These are phyloP conservation scores for Lachnum nothofagi DNA, from an alignment of 2,329 filamentous ascomycete genomes.

Conservation along the genomic window DNA sequence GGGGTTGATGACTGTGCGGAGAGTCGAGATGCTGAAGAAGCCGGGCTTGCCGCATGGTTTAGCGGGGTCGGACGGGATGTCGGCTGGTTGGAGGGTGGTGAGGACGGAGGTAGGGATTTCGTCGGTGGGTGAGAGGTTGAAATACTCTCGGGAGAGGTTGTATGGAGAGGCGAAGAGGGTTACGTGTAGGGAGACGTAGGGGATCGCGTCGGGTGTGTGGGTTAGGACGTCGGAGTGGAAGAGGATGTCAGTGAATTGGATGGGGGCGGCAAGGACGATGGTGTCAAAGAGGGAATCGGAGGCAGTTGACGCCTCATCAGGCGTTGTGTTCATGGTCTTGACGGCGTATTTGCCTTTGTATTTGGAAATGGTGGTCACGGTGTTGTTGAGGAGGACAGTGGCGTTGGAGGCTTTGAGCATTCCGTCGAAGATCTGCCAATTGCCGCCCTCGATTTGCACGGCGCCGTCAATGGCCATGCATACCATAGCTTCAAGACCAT, in stretches of 20 bases:
- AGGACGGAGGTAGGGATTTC: conserved; percentile 69
- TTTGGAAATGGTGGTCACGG: conserved; percentile 57
- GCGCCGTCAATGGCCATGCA: conserved; percentile 87
- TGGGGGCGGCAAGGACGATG: conserved; percentile 76
- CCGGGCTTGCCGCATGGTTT: conserved; percentile 65
- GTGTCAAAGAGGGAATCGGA: conserved; percentile 58
- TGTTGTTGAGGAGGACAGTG: conserved; percentile 58
- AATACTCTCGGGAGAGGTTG: conserved; percentile 65
- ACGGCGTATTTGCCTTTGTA: conserved; percentile 47
- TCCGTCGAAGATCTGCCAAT: conserved; percentile 87
- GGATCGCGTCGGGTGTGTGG: conserved; percentile 66
- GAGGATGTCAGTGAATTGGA: conserved; percentile 71
- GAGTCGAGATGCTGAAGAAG: conserved; percentile 81
- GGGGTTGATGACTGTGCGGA: conserved; percentile 60
- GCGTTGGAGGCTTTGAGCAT: conserved; percentile 67
- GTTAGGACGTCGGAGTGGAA: conserved; percentile 63
- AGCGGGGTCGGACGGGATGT: conserved; percentile 40
- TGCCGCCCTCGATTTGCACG: conserved; percentile 73
- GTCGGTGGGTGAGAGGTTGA: conserved; percentile 56
- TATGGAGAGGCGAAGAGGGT: conserved; percentile 80
- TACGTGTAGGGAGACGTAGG: conserved; percentile 81
- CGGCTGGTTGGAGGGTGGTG: conserved; percentile 67
- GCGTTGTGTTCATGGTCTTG: conserved; percentile 22
- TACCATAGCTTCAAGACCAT: conserved; percentile 82
- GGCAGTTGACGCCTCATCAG: conserved; percentile 4